A percentile compares a stretch with the other conserved stretches of the same genome.
Evolutionary conservation across 2,329 filamentous ascomycete genomes (phyloP).

Genomic region (Penicillium sp.): DNA sequence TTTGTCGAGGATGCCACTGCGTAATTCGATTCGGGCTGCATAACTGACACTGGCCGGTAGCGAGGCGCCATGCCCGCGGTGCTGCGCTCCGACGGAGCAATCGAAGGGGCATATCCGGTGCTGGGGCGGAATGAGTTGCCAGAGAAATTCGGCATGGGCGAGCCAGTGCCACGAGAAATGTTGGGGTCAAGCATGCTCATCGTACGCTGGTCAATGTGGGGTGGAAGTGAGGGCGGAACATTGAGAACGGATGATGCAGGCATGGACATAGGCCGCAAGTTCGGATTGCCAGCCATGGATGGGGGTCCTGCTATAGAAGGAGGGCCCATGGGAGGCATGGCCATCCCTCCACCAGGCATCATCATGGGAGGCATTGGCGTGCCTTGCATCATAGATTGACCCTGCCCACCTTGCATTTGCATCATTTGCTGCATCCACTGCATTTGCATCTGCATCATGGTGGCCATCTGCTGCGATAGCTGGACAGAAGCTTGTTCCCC

Average conservation of each 20-base stretch:
- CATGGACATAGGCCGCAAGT: slow-evolving; percentile 51
- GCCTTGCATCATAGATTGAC: slow-evolving; percentile 29
- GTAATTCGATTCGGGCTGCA: slow-evolving; percentile 40
- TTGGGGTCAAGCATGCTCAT: slow-evolving; percentile 81
- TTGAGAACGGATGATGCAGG: slow-evolving; percentile 29
- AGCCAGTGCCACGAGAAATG: slow-evolving; percentile 38
- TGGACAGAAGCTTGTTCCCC: slow-evolving; percentile 73
- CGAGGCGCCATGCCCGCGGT: slow-evolving; percentile 86
- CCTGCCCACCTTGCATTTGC: slow-evolving; percentile 59
- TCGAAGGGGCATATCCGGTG: slow-evolving; percentile 73
- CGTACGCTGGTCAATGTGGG: slow-evolving; percentile 55
- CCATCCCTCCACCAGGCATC: slow-evolving; percentile 10
- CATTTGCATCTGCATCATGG: slow-evolving; percentile 93
- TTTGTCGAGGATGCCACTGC: slow-evolving; percentile 33
- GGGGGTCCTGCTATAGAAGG: slow-evolving; percentile 20
- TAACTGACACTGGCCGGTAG: slow-evolving; percentile 82
- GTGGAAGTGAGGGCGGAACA: slow-evolving; percentile 18
- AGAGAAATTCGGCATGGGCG: slow-evolving; percentile 35
- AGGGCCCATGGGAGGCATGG: slow-evolving; percentile 9
- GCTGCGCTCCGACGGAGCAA: slow-evolving; percentile 92
- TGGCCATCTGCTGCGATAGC: slow-evolving; percentile 78
- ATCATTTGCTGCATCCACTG: slow-evolving; percentile 75
- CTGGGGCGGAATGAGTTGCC: slow-evolving; percentile 25
- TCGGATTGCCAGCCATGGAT: slow-evolving; percentile 24
- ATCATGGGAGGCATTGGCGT: slow-evolving; percentile 20